Evolutionary conservation across 345 rosid species (phyloP).

Genomic region (Garcia nutans): DNA sequence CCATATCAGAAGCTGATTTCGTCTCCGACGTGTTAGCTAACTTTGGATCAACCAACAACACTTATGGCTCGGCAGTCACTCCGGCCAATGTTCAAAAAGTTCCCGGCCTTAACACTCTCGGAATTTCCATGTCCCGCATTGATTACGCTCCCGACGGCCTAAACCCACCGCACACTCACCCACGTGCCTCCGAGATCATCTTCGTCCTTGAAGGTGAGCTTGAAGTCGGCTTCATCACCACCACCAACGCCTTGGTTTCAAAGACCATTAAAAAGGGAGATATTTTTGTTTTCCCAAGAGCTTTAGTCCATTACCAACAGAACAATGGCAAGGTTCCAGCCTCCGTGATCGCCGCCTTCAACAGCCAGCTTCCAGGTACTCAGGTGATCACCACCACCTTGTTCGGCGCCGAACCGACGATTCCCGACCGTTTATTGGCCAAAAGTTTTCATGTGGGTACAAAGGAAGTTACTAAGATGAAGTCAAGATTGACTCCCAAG

Average conservation of each 20-base stretch:
- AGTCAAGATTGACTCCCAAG: slow-evolving; percentile 27
- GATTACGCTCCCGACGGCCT: slow-evolving; percentile 32
- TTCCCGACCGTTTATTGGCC: slow-evolving; percentile 27
- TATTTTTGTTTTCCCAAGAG: slow-evolving; percentile 25
- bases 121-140: slow-evolving; percentile 29
- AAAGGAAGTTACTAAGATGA: slow-evolving; percentile 22
- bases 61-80: slow-evolving; percentile 16
- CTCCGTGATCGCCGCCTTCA: slow-evolving; percentile 26
- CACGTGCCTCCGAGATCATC: slow-evolving; percentile 32
- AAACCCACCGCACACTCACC: slow-evolving; percentile 35
- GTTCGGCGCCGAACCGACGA: slow-evolving; percentile 26
- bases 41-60: slow-evolving; percentile 24
- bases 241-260: slow-evolving; percentile 20
- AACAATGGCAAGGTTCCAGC: slow-evolving; percentile 20
- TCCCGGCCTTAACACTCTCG: slow-evolving; percentile 35
- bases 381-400: slow-evolving; percentile 22
- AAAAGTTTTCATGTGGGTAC: slow-evolving; percentile 25
- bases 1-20: slow-evolving; percentile 22
- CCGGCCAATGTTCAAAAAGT: slow-evolving; percentile 21
- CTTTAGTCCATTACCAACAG: slow-evolving; percentile 31
- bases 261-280: slow-evolving; percentile 25
- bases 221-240: slow-evolving; percentile 34
- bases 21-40: slow-evolving; percentile 14
- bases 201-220: slow-evolving; percentile 29
- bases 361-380: slow-evolving; percentile 37